Base-by-base conservation (phyloP, 2,329 filamentous ascomycete species). In the Westerdykella aurantiaca region DNA sequence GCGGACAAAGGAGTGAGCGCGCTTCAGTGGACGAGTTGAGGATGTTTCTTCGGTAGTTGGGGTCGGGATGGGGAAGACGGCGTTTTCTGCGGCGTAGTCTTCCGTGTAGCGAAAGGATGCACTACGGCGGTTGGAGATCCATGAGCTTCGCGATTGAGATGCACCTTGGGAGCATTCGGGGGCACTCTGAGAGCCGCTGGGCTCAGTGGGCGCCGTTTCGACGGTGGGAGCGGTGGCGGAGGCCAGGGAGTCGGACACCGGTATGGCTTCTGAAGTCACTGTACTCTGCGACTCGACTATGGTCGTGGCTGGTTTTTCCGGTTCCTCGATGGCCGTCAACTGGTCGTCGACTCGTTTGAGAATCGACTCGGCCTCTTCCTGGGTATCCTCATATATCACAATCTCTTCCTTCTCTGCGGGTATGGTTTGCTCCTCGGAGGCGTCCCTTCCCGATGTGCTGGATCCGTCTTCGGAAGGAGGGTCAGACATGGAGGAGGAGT, bases 1-100 rank as follows among this genome's bases (percentile, higher is more conserved):
- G 39, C 88, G 83, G 45, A 95, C 77, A 22, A 79, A 77, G 39
- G 78, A 78, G 34, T 68, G 62, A 6, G 58, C 51, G 45, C 66
- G 65, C 48, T 66, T 67, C 25, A 69, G 44, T 2, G 64, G 45
- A 31, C 50, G 73, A 56, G 42, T 70, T 64, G 14, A 75, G 2
- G 75, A 75, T 72, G 34, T 79, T 71, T 53, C 72, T 74, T 38
- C 78, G 77, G 50, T 50, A 13, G 52, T 47, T 22, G 43, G 41
- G 5, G 56, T 49, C 25, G 53, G 50, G 22, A 56, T 56, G 3
- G 60, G 58, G 38, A 64, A 63, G 4, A 56, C 55, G 31, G 61
- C 61, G 21, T 55, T 49, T 42, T 65, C 61, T 5, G 57, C 50
- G 23, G 57, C 51, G 38, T 61, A 60, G 39, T 69, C 63, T 33